Base-by-base conservation (phyloP, 2,329 filamentous ascomycete genomes). In the Ophiocordyceps camponoti-floridani region DNA sequence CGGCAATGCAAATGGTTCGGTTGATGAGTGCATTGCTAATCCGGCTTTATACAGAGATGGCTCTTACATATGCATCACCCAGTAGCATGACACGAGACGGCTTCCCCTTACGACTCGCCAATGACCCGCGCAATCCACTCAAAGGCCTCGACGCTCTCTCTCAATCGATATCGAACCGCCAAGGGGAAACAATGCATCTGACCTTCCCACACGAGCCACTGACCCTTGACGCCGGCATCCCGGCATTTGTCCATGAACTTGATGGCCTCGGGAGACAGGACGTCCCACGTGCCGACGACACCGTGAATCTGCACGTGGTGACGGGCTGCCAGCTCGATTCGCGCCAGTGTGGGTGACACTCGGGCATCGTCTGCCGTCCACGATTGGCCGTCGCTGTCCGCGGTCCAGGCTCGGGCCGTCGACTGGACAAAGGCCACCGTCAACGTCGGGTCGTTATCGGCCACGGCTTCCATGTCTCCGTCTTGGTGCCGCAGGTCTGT, bases 141-240 rank as follows among this genome's bases (percentile, higher is more conserved):
- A 1, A 42, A 16, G 26, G 28, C 40, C 44, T 42, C 27, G 6
- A 33, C 62, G 2, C 67, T 64, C 50, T 76, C 72, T 4, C 53
- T 56, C 26, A 75, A 35, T 1, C 63, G 62, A 49, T 70, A 75
- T 2, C 60, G 57, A 41, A 64, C 67, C 1, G 68, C 65, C 33
- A 77, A 54, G 1, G 70, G 64, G 44, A 76, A 77, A 47, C 70
- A 74, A 54, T 78, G 74, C 69, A 78, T 77, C 56, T 76, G 70
- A 16, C 67, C 67, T 16, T 73, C 65, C 73, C 74, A 78, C 10
- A 73, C 60, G 38, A 78, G 50, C 75, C 74, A 77, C 45, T 70
- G 60, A 0, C 74, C 74, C 2, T 55, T 43, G 0, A 77, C 62
- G 0, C 64, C 62, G 16, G 57, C 52, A 40, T 65, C 53, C 27